Base-by-base conservation (phyloP, 106 monocot genomes). In the Xerophyta viscosa region DNA sequence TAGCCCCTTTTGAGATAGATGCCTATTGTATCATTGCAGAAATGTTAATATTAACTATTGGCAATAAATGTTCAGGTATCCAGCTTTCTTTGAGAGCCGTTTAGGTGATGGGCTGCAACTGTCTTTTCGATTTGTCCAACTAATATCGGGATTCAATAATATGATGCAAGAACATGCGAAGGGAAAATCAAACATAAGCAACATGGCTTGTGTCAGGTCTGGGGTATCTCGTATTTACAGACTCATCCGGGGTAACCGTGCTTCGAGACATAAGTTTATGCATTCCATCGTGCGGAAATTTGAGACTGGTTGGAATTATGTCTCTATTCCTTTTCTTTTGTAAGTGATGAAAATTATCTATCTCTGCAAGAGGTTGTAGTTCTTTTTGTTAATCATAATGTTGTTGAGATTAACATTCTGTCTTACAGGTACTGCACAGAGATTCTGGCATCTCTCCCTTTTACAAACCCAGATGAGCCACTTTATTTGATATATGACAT, bases 401-500 rank as follows among this genome's bases (percentile, higher is more conserved):
- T n/a, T 2, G 53, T 31, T 54, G 29, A 29, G 15, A 8, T 25
- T 18, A 2, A 20, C 6, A 6, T 43, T 56, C 13, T 55, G 5
- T 65, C 33, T 41, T 71, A 33, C 71, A 96, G 96, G 29, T 98
- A 98, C 46, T 98, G 98, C 69, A 65, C 77, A 39, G 90, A 98
- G 48, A 74, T 98, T 71, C 85, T 98, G 44, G 82, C 85, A 10
- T 79, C 98, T 52, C 78, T 98, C 31, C 98, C 98, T 13, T 98
- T 86, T 37, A 74, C 86, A 30, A 56, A 47, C 25, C 90, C 82
- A 24, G 98, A 98, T 65, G 98, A 98, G 44, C 98, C 98, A 21
- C 85, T 98, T 53, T 98, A 90, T 55, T 59, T 98, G 57, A 90
- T 98, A 41, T 90, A 98, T 65, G 98, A 86, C 68, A 98, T 90